Conservation (phyloP, 2,329 filamentous ascomycete genomes). For the Neofusicoccum sp. region DNA sequence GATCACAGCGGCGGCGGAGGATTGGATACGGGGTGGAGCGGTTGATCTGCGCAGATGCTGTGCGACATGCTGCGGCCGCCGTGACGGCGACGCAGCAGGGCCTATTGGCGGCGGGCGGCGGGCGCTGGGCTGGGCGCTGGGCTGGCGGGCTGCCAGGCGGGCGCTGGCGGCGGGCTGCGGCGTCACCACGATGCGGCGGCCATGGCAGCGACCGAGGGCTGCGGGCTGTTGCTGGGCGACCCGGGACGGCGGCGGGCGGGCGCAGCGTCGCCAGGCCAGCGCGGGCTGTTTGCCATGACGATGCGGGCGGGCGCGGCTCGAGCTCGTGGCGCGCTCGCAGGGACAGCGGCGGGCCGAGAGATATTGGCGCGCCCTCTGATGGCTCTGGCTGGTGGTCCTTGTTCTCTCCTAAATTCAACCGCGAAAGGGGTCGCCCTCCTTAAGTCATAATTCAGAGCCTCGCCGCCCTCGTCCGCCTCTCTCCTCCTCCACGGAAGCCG, state of each 20-base stretch:
- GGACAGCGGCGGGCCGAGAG: background rate
- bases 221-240: background rate
- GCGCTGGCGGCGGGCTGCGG: no score
- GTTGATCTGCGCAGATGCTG: slow-evolving; percentile 15
- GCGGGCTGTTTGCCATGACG: slow-evolving; percentile 6
- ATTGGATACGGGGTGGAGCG: slow-evolving; percentile 2
- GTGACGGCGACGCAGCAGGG: background rate
- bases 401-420: background rate
- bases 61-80: slow-evolving; percentile 6
- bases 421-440: background rate
- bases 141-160: no score
- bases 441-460: background rate
- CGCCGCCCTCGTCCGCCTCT: background rate
- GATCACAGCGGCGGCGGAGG: slow-evolving; percentile 1
- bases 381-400: background rate
- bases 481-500: slow-evolving; percentile 2
- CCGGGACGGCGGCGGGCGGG: no score
- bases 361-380: no score
- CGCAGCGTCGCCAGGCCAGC: background rate
- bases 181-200: no score
- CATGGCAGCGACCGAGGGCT: background rate
- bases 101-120: background rate
- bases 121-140: background rate
- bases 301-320: slow-evolving; percentile 10
- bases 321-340: background rate